These are phyloP conservation scores for Saksenaea oblongispora DNA, from an alignment of 371 early-diverging fungal genomes.

Conservation along the genomic window DNA sequence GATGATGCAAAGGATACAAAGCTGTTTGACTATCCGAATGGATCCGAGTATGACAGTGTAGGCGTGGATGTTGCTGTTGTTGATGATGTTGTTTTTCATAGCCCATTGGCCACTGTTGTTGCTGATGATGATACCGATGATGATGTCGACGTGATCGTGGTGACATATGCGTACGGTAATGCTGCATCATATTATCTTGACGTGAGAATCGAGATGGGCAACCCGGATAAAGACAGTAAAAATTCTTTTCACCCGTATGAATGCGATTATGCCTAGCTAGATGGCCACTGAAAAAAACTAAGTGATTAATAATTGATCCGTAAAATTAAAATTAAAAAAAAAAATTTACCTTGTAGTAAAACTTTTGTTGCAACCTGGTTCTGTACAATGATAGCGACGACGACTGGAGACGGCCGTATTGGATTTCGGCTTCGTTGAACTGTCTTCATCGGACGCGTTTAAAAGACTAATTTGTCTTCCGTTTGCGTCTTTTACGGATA, in stretches of 20 bases:
- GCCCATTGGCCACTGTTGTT: slow-evolving; percentile 8
- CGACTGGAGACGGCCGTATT: slow-evolving; percentile 14
- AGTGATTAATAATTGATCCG: too few species aligned
- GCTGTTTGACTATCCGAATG: slow-evolving; percentile 13
- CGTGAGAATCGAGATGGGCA: slow-evolving; percentile 87
- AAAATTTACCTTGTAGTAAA: slow-evolving; percentile 59
- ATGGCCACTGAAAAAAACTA: slow-evolving; percentile 61
- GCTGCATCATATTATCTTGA: slow-evolving; percentile 90
- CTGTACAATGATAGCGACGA: slow-evolving; percentile 54
- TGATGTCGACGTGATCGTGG: slow-evolving; percentile 54
- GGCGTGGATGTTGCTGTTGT: slow-evolving; percentile 12
- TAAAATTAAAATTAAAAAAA: too few species aligned
- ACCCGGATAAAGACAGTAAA: slow-evolving; percentile 72
- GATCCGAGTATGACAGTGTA: slow-evolving; percentile 16
- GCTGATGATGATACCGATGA: slow-evolving; percentile 16
- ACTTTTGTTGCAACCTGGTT: slow-evolving; percentile 56
- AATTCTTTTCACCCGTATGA: slow-evolving; percentile 91
- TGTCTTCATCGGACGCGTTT: slow-evolving; percentile 26
- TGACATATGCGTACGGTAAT: slow-evolving; percentile 78
- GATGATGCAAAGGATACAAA: slow-evolving; percentile 7
- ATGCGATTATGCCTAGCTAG: slow-evolving; percentile 87
- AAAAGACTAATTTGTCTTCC: slow-evolving; percentile 45
- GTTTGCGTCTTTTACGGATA: slow-evolving; percentile 38
- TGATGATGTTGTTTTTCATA: slow-evolving; percentile 14
- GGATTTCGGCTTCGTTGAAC: slow-evolving; percentile 2